phyloP scores from a whole-genome alignment of 2,329 filamentous ascomycete genomes.

The Aspergillus niger region DNA sequence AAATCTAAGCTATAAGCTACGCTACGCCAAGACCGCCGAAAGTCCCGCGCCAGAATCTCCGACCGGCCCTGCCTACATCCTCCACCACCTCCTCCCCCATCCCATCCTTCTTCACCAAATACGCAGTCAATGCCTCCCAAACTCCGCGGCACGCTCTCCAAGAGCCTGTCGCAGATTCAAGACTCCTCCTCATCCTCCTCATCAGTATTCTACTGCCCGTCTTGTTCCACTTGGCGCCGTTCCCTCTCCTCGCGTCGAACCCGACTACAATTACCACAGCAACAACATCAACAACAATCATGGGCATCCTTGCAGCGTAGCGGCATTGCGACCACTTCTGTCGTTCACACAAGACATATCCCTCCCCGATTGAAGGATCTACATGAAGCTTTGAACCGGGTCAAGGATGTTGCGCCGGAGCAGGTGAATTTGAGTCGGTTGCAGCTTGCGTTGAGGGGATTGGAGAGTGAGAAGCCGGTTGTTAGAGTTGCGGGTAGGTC shows the following conservation, averaged over 20 bases:
- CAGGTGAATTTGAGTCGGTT: slow-evolving; percentile 62
- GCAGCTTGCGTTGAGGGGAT: slow-evolving; percentile 60
- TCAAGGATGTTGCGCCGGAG: slow-evolving; percentile 55
- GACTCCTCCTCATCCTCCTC: slow-evolving; percentile 30
- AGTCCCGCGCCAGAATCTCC: slow-evolving; percentile 8
- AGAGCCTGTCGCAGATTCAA: slow-evolving; percentile 35
- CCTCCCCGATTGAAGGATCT: slow-evolving; percentile 56
- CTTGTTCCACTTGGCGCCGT: slow-evolving; percentile 42
- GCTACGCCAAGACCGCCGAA: slow-evolving; percentile 4
- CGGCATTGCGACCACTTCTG: slow-evolving; percentile 42
- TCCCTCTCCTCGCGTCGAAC: slow-evolving; percentile 32
- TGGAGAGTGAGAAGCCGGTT: slow-evolving; percentile 57
- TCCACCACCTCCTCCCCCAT: slow-evolving; percentile 7
- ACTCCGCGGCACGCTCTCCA: slow-evolving; percentile 38
- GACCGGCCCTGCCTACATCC: not conserved
- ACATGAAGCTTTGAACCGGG: slow-evolving; percentile 54
- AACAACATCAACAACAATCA: slow-evolving; percentile 12
- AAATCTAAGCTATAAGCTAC: too few relatives aligned
- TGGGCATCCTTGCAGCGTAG: slow-evolving; percentile 7
- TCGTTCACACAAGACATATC: slow-evolving; percentile 57
- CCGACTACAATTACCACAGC: not conserved
- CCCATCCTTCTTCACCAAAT: slow-evolving; percentile 9
- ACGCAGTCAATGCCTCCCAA: slow-evolving; percentile 41
- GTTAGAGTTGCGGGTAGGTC: slow-evolving; percentile 57
- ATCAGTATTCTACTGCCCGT: slow-evolving; percentile 42